Evolutionary conservation across 805 yeast genomes (phyloP).

Genomic region (Ogataea glucozyma): DNA sequence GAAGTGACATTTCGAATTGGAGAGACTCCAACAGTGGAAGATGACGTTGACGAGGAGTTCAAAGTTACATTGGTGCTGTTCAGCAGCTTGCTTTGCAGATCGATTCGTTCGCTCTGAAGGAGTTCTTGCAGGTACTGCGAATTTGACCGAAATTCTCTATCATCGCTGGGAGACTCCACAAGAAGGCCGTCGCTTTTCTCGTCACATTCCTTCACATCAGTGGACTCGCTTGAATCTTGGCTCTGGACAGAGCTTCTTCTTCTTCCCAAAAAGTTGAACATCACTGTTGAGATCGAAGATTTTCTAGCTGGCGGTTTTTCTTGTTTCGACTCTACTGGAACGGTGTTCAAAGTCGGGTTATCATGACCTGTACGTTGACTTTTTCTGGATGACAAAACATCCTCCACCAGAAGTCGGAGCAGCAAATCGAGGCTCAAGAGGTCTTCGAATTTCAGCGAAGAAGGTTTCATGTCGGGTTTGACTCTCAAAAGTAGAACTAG

Average conservation of each 20-base stretch:
- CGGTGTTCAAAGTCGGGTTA: not conserved
- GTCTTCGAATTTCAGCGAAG: slow-evolving; percentile 17
- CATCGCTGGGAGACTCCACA: not conserved
- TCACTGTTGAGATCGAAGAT: slow-evolving; percentile 5
- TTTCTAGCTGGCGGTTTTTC: slow-evolving; percentile 1
- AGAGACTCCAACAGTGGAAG: slow-evolving; percentile 12
- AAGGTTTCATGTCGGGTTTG: slow-evolving; percentile 1
- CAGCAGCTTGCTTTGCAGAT: slow-evolving; percentile 14
- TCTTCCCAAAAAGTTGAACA: slow-evolving; percentile 18
- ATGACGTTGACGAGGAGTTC: slow-evolving; percentile 13
- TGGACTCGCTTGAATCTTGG: not conserved
- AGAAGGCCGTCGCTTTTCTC: not conserved
- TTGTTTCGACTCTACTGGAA: slow-evolving; percentile 1
- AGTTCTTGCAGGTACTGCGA: slow-evolving; percentile 8
- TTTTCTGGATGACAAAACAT: not conserved
- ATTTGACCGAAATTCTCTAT: slow-evolving; percentile 7
- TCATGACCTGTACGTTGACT: not conserved
- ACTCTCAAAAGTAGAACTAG: slow-evolving; percentile 12
- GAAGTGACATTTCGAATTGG: slow-evolving; percentile 5
- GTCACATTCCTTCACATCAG: not conserved
- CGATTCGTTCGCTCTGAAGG: slow-evolving; percentile 18
- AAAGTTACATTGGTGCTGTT: slow-evolving; percentile 7
- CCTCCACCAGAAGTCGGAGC: slow-evolving; percentile 12
- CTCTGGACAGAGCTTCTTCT: slow-evolving; percentile 5
- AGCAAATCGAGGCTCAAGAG: slow-evolving; percentile 22